Conservation (phyloP, 257 asterid species). For the Scutellaria galericulata region DNA sequence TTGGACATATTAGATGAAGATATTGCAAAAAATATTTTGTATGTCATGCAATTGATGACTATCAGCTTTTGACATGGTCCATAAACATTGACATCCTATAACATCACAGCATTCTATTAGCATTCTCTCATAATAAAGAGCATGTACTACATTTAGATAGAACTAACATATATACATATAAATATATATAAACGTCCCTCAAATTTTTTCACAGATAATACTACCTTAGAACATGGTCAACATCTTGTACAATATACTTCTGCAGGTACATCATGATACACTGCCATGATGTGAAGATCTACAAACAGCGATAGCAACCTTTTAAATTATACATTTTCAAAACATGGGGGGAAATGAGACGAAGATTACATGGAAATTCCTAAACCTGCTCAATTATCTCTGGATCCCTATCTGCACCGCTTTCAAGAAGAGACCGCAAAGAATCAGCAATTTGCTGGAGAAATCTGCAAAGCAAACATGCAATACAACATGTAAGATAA, state of each 20-base stretch:
- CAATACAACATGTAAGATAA: neutral
- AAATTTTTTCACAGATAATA: conserved; percentile 28
- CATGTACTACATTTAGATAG: neutral
- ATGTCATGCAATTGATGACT: conserved; percentile 18
- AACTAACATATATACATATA: neutral
- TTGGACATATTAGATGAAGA: neutral
- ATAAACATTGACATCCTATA: conserved; percentile 15
- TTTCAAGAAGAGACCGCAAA: conserved; percentile 64
- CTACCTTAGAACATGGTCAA: conserved; percentile 67
- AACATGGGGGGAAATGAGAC: conserved; percentile 21
- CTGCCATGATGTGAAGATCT: conserved; percentile 94
- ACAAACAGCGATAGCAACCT: conserved; percentile 38
- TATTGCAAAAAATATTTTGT: neutral
- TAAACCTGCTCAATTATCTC: conserved; percentile 86
- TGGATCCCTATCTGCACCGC: conserved; percentile 93
- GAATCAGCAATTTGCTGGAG: conserved; percentile 65
- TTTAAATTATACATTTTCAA: conserved; percentile 25
- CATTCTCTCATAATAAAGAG: neutral
- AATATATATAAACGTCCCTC: neutral
- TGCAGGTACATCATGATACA: conserved; percentile 78
- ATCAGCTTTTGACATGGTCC: conserved; percentile 16
- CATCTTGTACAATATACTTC: conserved; percentile 68
- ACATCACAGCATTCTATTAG: neutral
- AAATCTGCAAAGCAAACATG: conserved; percentile 59
- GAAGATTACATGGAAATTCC: conserved; percentile 27